Percentiles rank a stretch among this genome's conserved stretches.
Evolutionary conservation across 257 asterid genomes (phyloP).

Genomic region (Nicotiana tabacum): DNA sequence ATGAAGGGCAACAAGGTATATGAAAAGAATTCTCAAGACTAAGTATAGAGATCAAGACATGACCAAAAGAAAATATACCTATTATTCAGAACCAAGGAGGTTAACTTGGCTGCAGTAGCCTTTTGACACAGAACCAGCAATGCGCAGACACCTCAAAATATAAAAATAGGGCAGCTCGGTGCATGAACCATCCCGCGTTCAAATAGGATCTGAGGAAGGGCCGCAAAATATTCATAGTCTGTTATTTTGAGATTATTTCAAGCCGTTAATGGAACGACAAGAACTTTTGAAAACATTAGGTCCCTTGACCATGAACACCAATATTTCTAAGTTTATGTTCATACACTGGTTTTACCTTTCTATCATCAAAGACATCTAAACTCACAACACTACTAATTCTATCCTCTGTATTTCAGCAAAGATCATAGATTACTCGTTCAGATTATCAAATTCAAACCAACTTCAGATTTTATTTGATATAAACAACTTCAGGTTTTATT

Average conservation of each 20-base stretch:
- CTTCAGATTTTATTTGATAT: not conserved
- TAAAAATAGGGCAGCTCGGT: too few species aligned
- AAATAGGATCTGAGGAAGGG: too few species aligned
- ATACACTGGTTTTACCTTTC: not conserved
- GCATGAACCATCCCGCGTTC: too few species aligned
- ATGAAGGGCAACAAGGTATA: not conserved
- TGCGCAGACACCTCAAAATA: not conserved
- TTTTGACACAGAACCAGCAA: not conserved
- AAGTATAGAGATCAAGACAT: not conserved
- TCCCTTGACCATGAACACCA: not conserved
- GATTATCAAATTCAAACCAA: not conserved
- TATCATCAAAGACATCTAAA: not conserved
- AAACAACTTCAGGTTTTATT: not conserved
- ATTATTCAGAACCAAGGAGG: not conserved
- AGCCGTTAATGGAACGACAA: not conserved
- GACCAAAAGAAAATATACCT: not conserved
- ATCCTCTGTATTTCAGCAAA: not conserved
- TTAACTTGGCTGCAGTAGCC: not conserved
- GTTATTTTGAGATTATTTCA: not conserved
- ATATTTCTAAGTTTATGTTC: not conserved
- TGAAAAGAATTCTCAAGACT: not conserved
- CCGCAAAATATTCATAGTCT: too few species aligned
- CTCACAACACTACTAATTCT: not conserved
- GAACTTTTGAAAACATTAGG: not conserved
- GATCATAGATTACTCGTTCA: not conserved